A percentile compares a stretch with the other conserved stretches of the same genome.
phyloP scores from a whole-genome alignment of 768 basidiomycete species.

The Hericium alpestre region DNA sequence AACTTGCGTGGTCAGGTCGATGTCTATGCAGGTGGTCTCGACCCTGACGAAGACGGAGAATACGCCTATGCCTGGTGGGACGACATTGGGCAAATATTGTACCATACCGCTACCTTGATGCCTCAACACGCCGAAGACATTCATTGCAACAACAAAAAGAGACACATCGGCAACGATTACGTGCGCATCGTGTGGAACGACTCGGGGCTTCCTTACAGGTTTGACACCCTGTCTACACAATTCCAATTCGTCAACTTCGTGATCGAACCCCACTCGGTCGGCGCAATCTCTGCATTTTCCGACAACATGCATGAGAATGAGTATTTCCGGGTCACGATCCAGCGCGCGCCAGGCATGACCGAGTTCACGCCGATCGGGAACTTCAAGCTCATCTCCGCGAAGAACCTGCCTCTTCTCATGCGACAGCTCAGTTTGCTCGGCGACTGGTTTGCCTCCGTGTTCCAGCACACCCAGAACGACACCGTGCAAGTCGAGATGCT shows the following conservation, averaged over 20 bases:
- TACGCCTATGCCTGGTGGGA: constrained; percentile 99
- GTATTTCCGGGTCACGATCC: constrained; percentile 91
- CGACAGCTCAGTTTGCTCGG: constrained; percentile 80
- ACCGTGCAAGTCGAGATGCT: constrained; percentile 65
- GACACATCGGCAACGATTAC: constrained; percentile 93
- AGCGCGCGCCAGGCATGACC: constrained; percentile 81
- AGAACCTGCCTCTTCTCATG: constrained; percentile 76
- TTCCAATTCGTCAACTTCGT: constrained; percentile 98
- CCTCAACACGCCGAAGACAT: constrained; percentile 64
- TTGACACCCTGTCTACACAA: constrained; percentile 84
- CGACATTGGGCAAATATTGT: constrained; percentile 89
- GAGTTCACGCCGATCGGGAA: constrained; percentile 89
- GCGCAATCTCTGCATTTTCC: constrained; percentile 76
- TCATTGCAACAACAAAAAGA: constrained; percentile 75
- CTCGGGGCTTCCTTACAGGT: constrained; percentile 77
- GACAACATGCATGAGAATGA: constrained; percentile 82
- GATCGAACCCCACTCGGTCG: constrained; percentile 84
- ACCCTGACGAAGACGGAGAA: constrained; percentile 87
- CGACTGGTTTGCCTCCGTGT: constrained; percentile 86
- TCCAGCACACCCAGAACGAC: constrained; percentile 61
- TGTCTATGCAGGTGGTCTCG: constrained; percentile 86
- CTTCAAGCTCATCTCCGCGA: constrained; percentile 89
- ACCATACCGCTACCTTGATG: constrained; percentile 97
- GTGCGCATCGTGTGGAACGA: constrained; percentile 98
- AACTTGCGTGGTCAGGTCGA: constrained; percentile 83